Evolutionary conservation across 139 green algal species (phyloP).

Genomic region (Nannochloris sp.): DNA sequence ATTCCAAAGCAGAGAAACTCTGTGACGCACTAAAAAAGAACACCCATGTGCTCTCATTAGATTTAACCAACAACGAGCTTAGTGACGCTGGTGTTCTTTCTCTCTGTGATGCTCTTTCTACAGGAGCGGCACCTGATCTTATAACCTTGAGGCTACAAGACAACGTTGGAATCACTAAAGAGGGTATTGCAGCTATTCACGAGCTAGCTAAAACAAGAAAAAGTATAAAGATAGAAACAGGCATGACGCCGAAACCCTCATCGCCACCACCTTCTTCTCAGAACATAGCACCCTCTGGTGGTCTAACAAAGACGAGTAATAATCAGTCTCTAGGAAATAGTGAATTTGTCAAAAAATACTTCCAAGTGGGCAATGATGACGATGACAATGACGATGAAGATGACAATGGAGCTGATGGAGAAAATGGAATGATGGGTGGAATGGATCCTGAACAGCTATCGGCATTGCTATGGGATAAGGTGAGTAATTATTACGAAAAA

Average conservation of each 20-base stretch:
- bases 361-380: conserved; percentile 28
- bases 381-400: conserved; percentile 29
- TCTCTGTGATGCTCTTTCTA: not conserved
- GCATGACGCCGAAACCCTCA: no score
- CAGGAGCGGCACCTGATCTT: not conserved
- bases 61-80: not conserved
- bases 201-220: not conserved
- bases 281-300: no score
- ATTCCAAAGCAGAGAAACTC: not conserved
- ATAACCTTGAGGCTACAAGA: not conserved
- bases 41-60: not conserved
- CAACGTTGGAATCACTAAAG: not conserved
- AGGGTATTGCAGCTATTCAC: not conserved
- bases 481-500: conserved; percentile 1
- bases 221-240: not conserved
- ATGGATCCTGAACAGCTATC: conserved; percentile 1
- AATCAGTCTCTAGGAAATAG: conserved; percentile 4
- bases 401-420: not conserved
- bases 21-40: conserved; percentile 1
- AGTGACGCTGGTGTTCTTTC: not conserved
- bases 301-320: no score
- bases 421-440: not conserved
- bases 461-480: conserved; percentile 30
- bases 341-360: conserved; percentile 45
- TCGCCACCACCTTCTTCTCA: no score